phyloP scores from a whole-genome alignment of 805 yeast genomes.

The Candida wancherniae region DNA sequence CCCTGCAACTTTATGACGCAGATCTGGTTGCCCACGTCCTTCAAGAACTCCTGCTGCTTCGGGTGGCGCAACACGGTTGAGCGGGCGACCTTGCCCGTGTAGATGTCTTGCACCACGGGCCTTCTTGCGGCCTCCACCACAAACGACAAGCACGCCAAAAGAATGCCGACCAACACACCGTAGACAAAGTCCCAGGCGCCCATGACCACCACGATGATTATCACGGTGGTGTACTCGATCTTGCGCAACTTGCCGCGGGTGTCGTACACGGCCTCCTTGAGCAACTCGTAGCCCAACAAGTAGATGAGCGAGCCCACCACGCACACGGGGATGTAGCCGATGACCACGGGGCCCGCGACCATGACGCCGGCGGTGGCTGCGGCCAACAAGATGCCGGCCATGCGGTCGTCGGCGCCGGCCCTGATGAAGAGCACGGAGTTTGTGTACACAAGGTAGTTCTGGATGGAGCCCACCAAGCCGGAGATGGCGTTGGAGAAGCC shows the following conservation, averaged over 20 bases:
- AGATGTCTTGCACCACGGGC: constrained; percentile 76
- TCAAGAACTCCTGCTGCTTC: constrained; percentile 77
- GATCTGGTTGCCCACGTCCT: constrained; percentile 85
- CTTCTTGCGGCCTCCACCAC: constrained; percentile 86
- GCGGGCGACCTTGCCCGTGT: constrained; percentile 82
- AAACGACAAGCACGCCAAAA: constrained; percentile 90
- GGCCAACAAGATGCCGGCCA: constrained; percentile 89
- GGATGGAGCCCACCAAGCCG: constrained; percentile 83
- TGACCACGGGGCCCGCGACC: constrained; percentile 87
- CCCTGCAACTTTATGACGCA: constrained; percentile 85
- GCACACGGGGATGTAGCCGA: constrained; percentile 91
- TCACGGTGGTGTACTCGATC: constrained; percentile 80
- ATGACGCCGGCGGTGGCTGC: constrained; percentile 73
- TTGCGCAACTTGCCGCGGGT: constrained; percentile 69
- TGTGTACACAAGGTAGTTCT: constrained; percentile 91
- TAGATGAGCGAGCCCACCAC: constrained; percentile 93
- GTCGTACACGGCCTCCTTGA: constrained; percentile 82
- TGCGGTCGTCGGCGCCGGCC: constrained; percentile 88
- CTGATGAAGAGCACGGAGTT: constrained; percentile 87
- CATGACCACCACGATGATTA: constrained; percentile 88
- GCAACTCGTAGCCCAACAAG: constrained; percentile 81
- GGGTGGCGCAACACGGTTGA: constrained; percentile 92
- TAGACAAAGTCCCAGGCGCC: constrained; percentile 92
- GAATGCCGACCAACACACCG: constrained; percentile 86
- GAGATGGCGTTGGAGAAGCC: constrained; percentile 85